Base-by-base conservation (phyloP, 2,329 filamentous ascomycete species). In the Botryotinia narcissicola region DNA sequence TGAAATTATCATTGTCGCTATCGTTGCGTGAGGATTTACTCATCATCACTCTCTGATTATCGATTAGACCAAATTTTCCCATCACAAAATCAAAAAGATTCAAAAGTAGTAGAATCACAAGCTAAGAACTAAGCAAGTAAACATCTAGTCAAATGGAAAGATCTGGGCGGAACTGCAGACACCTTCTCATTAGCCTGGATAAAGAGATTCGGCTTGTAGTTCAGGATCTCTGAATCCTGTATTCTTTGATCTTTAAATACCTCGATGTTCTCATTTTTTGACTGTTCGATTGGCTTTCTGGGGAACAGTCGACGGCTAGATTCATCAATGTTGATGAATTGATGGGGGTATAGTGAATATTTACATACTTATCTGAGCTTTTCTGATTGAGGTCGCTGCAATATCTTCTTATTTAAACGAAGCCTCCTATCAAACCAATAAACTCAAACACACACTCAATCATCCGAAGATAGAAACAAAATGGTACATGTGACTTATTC, bases 381-480 rank as follows among this genome's bases (percentile, higher is more conserved):
- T 25, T 48, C 4, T 5, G 5, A 48, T 48, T 48, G 46, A 25
- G 22, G 3, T 51, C 46, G 22, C 46, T 51, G 22, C 22, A 12
- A 25, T 5, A 51, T 51, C 10, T 12, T 14, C 8, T 1, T 51
- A 51, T 51, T 25, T 12, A 51, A 25, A 25, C 20, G 1, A 3
- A 1, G 4, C 0, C 10, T 12, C 10, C 46, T 8, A 25, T 48
- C 18, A 7, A 7, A 1, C 18, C 18, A 18, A 6, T 16, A 20
- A 18, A 44, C 0, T 44, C 7, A 7, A 44, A 44, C 1, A 20
- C 0, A 42, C 40, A 3, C 40, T 42, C 35, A 37, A 37, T 6
- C 1, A 37, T 37, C 35, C 35, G 35, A 37, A 37, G 35, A 37
- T 6, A 42, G 40, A 42, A 42, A 42, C 12, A 42, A 10, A 16